phyloP scores from a whole-genome alignment of 2,329 filamentous ascomycete species.

The Colletotrichum falcatum region DNA sequence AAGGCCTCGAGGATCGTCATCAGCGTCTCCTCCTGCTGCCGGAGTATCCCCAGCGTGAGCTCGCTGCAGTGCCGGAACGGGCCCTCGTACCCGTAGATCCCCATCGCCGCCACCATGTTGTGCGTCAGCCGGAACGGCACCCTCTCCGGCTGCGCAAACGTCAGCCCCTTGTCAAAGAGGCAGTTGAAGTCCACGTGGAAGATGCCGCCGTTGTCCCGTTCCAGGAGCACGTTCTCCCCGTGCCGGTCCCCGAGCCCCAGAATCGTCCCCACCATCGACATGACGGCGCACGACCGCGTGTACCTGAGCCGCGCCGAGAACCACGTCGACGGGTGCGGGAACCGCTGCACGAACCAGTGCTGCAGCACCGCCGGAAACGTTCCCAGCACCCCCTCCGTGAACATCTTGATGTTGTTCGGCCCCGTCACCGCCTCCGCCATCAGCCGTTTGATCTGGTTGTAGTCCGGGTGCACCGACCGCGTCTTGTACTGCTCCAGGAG shows the following conservation, averaged over 20 bases:
- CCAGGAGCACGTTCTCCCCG: constrained; percentile 95
- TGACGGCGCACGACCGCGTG: constrained; percentile 93
- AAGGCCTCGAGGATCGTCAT: constrained; percentile 99
- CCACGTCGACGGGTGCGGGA: constrained; percentile 93
- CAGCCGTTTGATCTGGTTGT: constrained; percentile 71
- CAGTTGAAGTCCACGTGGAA: constrained; percentile 99
- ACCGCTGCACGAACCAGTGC: constrained; percentile 95
- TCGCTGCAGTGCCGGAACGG: constrained; percentile 93
- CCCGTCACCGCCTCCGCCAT: constrained; percentile 73
- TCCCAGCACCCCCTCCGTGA: constrained; percentile 72
- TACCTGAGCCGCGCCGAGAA: constrained; percentile 90
- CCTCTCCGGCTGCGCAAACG: constrained; percentile 92
- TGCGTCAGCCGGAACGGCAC: constrained; percentile 97
- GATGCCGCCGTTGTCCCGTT: constrained; percentile 92
- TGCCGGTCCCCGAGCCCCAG: constrained; percentile 94
- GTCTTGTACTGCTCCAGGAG: constrained; percentile 82
- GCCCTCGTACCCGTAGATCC: constrained; percentile 91
- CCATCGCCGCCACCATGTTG: constrained; percentile 99
- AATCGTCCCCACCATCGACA: constrained; percentile 99
- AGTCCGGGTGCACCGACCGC: constrained; percentile 78
- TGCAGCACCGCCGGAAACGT: constrained; percentile 87
- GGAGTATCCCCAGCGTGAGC: constrained; percentile 83
- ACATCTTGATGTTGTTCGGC: constrained; percentile 74
- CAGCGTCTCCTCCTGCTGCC: constrained; percentile 93
- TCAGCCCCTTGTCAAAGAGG: constrained; percentile 96